phyloP scores from a whole-genome alignment of 805 yeast species.

The Hanseniaspora singularis region DNA sequence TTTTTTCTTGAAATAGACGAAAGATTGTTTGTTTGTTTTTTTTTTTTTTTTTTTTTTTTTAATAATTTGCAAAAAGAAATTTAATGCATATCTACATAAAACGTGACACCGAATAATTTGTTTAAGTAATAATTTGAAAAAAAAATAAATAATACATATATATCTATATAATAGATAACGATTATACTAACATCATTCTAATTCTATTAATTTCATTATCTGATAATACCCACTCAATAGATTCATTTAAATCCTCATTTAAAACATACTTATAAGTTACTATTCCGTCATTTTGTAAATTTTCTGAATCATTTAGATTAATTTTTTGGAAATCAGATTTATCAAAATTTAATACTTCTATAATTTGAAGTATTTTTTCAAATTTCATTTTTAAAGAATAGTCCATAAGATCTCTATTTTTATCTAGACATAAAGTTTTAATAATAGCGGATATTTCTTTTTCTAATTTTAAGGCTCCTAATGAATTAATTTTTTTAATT shows the following conservation, averaged over 20 bases:
- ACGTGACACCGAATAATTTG: no score
- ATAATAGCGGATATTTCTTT: constrained; percentile 67
- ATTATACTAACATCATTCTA: constrained; percentile 47
- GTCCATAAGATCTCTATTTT: constrained; percentile 21
- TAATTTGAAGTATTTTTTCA: constrained; percentile 70
- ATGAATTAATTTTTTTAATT: constrained; percentile 58
- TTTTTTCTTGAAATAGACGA: no score
- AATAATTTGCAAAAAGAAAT: no score
- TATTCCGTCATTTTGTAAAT: background rate
- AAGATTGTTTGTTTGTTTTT: no score
- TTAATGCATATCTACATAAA: no score
- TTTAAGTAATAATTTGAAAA: no score
- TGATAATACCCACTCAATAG: constrained; percentile 60
- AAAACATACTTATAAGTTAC: constrained; percentile 18
- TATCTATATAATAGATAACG: no score
- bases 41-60: no score
- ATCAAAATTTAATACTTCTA: constrained; percentile 70
- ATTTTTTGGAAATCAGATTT: constrained; percentile 38
- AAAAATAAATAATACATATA: no score
- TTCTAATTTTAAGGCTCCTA: constrained; percentile 75
- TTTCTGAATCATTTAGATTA: constrained; percentile 15
- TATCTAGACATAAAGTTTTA: constrained; percentile 56
- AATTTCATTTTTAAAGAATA: constrained; percentile 70
- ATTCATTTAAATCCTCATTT: constrained; percentile 33
- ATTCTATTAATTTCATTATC: constrained; percentile 61